phyloP scores from a whole-genome alignment of 2,329 filamentous ascomycete species.

The Monascus ruber region DNA sequence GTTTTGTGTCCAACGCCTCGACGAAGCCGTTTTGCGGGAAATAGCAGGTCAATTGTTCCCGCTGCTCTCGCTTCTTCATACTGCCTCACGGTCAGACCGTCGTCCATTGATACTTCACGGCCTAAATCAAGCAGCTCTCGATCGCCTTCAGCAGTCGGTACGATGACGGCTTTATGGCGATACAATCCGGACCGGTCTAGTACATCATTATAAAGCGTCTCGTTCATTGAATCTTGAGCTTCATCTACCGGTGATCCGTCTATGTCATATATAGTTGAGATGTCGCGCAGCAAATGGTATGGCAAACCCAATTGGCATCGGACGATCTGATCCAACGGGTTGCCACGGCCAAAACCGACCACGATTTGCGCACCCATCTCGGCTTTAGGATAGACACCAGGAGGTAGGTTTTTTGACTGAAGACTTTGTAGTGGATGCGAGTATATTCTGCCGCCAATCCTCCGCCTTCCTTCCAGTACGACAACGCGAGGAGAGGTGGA shows the following conservation, averaged over 20 bases:
- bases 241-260: slow-evolving; percentile 57
- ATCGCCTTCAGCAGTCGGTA: slow-evolving; percentile 69
- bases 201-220: slow-evolving; percentile 89
- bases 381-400: slow-evolving; percentile 59
- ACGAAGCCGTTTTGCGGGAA: slow-evolving; percentile 33
- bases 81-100: slow-evolving; percentile 58
- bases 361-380: slow-evolving; percentile 99
- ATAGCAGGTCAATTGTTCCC: slow-evolving; percentile 36
- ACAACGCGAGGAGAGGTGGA: slow-evolving; percentile 61
- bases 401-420: slow-evolving; percentile 40
- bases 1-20: slow-evolving; percentile 36
- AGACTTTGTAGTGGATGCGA: slow-evolving; percentile 60
- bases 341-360: slow-evolving; percentile 90
- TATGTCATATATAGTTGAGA: slow-evolving; percentile 78
- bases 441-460: slow-evolving; percentile 87
- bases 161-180: slow-evolving; percentile 62
- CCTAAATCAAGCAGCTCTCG: slow-evolving; percentile 70
- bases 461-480: slow-evolving; percentile 72
- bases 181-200: slow-evolving; percentile 84
- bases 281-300: slow-evolving; percentile 69
- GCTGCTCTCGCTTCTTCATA: slow-evolving; percentile 59
- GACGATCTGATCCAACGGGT: slow-evolving; percentile 82
- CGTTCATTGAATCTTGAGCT: slow-evolving; percentile 67
- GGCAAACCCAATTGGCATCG: slow-evolving; percentile 79
- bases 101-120: slow-evolving; percentile 62